phyloP scores from a whole-genome alignment of 441 rosid species.

The Arabidopsis lyrata region DNA sequence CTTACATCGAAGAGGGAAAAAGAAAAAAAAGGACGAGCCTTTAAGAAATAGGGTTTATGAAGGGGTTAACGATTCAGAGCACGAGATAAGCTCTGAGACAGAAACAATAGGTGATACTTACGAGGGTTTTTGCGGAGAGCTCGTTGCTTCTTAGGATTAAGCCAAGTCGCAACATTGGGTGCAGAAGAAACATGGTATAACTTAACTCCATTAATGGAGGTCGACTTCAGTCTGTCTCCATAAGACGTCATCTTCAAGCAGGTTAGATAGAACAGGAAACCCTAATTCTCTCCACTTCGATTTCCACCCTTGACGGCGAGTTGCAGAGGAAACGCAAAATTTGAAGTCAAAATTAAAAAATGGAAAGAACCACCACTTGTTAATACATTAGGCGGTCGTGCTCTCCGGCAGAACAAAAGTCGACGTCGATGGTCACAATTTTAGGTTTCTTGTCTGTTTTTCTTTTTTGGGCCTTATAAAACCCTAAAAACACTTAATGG shows the following conservation, averaged over 20 bases:
- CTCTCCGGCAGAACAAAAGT: conserved; percentile 39
- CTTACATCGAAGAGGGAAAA: conserved; percentile 1
- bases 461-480: conserved; percentile 7
- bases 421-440: conserved; percentile 18
- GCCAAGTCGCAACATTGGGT: conserved; percentile 72
- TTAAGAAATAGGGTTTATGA: conserved; percentile 18
- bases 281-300: conserved; percentile 9
- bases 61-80: neutral
- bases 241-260: conserved; percentile 57
- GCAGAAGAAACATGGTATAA: conserved; percentile 72
- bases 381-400: conserved; percentile 14
- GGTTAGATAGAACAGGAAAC: neutral
- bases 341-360: neutral
- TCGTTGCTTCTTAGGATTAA: conserved; percentile 75
- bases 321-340: conserved; percentile 21
- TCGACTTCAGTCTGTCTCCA: conserved; percentile 76
- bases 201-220: conserved; percentile 81
- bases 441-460: conserved; percentile 26
- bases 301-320: conserved; percentile 23
- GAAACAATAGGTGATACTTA: conserved; percentile 24
- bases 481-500: conserved; percentile 2
- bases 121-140: conserved; percentile 78
- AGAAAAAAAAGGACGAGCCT: conserved; percentile 1
- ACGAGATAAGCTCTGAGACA: neutral
- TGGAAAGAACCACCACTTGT: neutral